A percentile compares a stretch with the other conserved stretches of the same genome.
Evolutionary conservation across 345 rosid species (phyloP).

Genomic region (Eucalyptus microcorys): DNA sequence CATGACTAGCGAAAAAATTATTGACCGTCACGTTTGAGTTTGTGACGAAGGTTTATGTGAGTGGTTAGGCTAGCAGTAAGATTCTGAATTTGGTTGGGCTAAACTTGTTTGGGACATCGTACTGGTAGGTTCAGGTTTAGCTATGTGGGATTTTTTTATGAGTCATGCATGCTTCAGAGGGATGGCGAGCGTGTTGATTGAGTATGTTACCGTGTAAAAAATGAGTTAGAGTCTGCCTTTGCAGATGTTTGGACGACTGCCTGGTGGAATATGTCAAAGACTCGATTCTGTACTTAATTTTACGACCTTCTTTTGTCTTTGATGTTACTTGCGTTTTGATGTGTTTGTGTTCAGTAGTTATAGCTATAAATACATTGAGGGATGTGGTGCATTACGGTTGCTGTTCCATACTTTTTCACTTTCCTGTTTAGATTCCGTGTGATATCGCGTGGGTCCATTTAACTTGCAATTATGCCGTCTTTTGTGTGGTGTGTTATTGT

Average conservation of each 20-base stretch:
- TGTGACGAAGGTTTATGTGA: neutral
- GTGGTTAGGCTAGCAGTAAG: neutral
- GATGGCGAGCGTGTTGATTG: neutral
- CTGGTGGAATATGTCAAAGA: neutral
- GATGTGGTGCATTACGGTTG: neutral
- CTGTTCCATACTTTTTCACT: neutral
- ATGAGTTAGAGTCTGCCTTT: neutral
- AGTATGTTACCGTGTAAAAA: neutral
- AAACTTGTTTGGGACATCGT: neutral
- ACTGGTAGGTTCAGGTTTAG: neutral
- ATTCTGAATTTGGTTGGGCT: neutral
- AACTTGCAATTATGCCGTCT: neutral
- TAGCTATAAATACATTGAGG: neutral
- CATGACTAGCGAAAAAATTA: neutral
- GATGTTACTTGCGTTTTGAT: neutral
- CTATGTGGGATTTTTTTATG: neutral
- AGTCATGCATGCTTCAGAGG: neutral
- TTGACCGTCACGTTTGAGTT: fast-evolving
- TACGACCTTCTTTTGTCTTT: neutral
- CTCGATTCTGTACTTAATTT: neutral
- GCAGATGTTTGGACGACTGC: too few species aligned
- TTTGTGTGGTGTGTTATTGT: neutral
- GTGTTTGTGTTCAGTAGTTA: neutral
- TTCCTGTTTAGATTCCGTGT: neutral
- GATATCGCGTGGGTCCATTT: neutral